Percentiles rank a stretch among this genome's conserved stretches.
Evolutionary conservation across 345 rosid genomes (phyloP).

Genomic region (Eutrema yunnanense): DNA sequence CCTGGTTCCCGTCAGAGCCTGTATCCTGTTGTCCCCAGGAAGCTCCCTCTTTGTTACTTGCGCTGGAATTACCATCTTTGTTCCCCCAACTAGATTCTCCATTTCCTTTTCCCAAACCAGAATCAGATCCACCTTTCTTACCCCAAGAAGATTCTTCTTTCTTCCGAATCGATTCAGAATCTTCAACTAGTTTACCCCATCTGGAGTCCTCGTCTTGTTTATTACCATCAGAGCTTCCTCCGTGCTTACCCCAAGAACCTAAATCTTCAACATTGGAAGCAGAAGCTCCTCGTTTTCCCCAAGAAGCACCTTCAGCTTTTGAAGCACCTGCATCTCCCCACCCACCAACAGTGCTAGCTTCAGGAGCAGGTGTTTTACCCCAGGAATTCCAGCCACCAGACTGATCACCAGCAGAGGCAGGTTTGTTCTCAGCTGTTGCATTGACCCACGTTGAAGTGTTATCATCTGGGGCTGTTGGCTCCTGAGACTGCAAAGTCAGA

Average conservation of each 20-base stretch:
- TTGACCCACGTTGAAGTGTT: constrained; percentile 38
- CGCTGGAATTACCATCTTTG: constrained; percentile 16
- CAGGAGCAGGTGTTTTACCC: constrained; percentile 40
- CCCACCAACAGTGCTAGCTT: constrained; percentile 39
- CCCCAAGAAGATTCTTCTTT: constrained; percentile 26
- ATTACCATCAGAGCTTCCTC: constrained; percentile 17
- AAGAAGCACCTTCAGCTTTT: constrained; percentile 32
- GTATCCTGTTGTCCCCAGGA: constrained; percentile 35
- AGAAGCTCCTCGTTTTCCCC: constrained; percentile 34
- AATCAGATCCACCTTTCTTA: constrained; percentile 14
- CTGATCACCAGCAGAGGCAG: constrained; percentile 33
- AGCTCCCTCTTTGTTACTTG: constrained; percentile 30
- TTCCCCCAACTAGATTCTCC: constrained; percentile 33
- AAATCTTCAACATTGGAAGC: constrained; percentile 27
- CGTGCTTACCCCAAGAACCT: constrained; percentile 31
- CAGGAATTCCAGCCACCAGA: constrained; percentile 44
- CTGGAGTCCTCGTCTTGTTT: constrained; percentile 9
- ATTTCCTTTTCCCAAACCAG: constrained; percentile 22
- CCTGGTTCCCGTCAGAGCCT: constrained; percentile 4
- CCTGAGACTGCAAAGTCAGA: constrained; percentile 16
- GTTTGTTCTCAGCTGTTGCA: constrained; percentile 35
- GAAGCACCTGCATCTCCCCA: constrained; percentile 41
- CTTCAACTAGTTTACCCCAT: constrained; percentile 19
- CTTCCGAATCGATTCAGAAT: constrained; percentile 13
- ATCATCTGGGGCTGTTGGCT: constrained; percentile 11